Evolutionary conservation across 352 stramenopile genomes (phyloP), one percentile per base, ranked within the genome.

Genomic region (Globisporangium recalcitrans): DNA sequence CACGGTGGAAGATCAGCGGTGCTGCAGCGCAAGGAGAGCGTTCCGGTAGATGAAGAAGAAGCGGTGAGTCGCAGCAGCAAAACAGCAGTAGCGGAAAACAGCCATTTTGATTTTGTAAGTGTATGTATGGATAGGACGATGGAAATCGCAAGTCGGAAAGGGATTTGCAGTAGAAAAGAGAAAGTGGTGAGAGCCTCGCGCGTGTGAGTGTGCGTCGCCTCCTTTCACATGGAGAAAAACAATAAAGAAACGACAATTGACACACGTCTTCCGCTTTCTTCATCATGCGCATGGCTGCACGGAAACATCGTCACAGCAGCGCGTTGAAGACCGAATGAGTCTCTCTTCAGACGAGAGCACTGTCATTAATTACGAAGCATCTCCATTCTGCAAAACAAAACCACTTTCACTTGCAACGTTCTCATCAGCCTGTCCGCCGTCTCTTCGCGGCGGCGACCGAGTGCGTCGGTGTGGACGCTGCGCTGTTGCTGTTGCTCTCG

Each of bases 401-500:
- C 21, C 22, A 53, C 8, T 14, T 42, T 42, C 29, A 49, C 19
- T 16, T 14, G 7, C 42, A 26, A 6, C 2, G 26, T 40, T n/a
- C 19, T 63, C 38, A 67, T 21, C 32, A n/a, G n/a, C n/a, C 59
- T 22, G 38, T 51, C 21, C 62, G 61, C 36, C 65, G 65, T 26
- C 62, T 53, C 29, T 71, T 71, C 49, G 31, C 52, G 24, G 46
- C 47, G 3, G 62, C 56, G 49, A 48, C 38, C 6, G 65, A 34
- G 42, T 62, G 58, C n/a, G 65, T 68, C 32, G 57, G 62, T 16
- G 65, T 69, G 19, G 46, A 64, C 42, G 62, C 64, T 9, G 65
- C 63, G 56, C 65, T 71, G 55, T 60, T 70, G 62, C 64, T 70
- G 46, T 58, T 71, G 40, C 65, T 68, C 62, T 71, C 62, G 62